Percentiles rank a stretch among this genome's conserved stretches.
These are phyloP conservation scores for Urtica urens DNA, from an alignment of 306 rosid species.

Conservation along the genomic window DNA sequence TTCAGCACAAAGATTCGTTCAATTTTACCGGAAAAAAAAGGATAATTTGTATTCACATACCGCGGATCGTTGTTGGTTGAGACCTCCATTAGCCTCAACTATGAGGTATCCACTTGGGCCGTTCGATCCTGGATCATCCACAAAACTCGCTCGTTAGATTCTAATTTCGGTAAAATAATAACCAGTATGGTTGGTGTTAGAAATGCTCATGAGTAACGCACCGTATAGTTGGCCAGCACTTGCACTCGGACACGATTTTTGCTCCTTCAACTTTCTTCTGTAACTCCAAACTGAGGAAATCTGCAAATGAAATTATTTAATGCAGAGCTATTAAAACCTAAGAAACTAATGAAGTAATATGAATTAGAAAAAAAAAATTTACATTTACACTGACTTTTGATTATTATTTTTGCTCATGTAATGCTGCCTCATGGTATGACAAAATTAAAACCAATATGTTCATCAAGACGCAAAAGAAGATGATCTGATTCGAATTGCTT, in stretches of 20 bases:
- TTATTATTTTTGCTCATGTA: too few species aligned
- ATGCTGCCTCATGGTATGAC: too few species aligned
- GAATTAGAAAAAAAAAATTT: too few species aligned
- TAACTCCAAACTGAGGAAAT: conserved; percentile 80
- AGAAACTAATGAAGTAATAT: too few species aligned
- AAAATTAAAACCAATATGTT: too few species aligned
- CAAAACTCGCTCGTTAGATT: neutral
- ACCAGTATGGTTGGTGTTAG: neutral
- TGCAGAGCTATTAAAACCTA: too few species aligned
- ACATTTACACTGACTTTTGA: too few species aligned
- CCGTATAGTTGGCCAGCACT: conserved; percentile 48
- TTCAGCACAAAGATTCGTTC: neutral
- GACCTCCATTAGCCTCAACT: conserved; percentile 96
- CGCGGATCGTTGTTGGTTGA: conserved; percentile 94
- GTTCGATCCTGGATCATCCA: conserved; percentile 35
- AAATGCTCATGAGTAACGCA: conserved; percentile 18
- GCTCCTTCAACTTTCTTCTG: conserved; percentile 75
- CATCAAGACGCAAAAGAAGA: too few species aligned
- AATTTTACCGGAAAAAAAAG: neutral
- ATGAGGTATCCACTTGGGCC: conserved; percentile 58
- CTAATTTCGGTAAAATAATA: neutral
- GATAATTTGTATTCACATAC: conserved; percentile 27
- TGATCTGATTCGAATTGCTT: too few species aligned
- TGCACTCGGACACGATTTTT: conserved; percentile 66
- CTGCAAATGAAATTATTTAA: too few species aligned